Evolutionary conservation across 768 basidiomycete species (phyloP).

Genomic region (Rhizopogon roseolus): DNA sequence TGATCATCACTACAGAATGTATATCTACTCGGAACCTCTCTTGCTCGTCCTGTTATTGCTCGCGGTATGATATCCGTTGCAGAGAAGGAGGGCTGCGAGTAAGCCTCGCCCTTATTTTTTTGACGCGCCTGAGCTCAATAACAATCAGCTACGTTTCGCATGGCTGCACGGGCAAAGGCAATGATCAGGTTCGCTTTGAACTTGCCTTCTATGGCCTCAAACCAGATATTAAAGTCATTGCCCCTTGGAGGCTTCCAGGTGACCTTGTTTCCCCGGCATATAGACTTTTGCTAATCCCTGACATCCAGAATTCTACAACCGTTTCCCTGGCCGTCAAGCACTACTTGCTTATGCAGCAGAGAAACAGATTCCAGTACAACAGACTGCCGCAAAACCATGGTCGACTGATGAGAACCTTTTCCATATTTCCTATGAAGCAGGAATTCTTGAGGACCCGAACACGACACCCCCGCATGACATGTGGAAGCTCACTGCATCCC

Average conservation of each 20-base stretch:
- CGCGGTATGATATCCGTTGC: constrained; percentile 97
- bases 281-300: background rate
- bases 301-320: constrained; percentile 87
- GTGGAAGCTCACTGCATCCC: constrained; percentile 94
- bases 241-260: constrained; percentile 97
- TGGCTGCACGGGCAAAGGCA: constrained; percentile 99
- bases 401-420: constrained; percentile 99
- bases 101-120: constrained; percentile 26
- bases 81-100: constrained; percentile 93
- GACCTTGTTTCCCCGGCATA: background rate
- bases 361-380: constrained; percentile 87
- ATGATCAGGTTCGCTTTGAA: constrained; percentile 99
- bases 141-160: constrained; percentile 82
- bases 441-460: constrained; percentile 96
- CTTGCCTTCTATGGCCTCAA: constrained; percentile 96
- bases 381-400: constrained; percentile 97
- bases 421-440: constrained; percentile 99
- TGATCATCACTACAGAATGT: constrained; percentile 59
- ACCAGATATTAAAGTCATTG: constrained; percentile 97
- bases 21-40: constrained; percentile 95
- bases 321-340: constrained; percentile 92
- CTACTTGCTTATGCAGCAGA: constrained; percentile 86
- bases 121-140: background rate
- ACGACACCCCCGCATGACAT: constrained; percentile 92
- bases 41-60: constrained; percentile 97